These are phyloP conservation scores for Sporopachydermia quercuum DNA, from an alignment of 805 yeast species.

Conservation along the genomic window DNA sequence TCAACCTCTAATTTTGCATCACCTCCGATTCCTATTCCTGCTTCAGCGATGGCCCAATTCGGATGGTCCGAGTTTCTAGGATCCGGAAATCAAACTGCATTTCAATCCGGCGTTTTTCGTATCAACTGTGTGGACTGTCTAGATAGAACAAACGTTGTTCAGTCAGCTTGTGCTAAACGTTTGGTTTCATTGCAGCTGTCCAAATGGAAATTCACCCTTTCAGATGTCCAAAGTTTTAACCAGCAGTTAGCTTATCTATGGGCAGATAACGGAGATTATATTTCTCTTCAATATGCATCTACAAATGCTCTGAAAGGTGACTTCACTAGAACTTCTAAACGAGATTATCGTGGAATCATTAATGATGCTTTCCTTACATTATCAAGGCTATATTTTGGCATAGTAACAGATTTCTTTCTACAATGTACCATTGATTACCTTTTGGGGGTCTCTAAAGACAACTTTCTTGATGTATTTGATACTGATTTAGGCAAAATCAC, in stretches of 20 bases:
- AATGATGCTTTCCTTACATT: conserved; percentile 28
- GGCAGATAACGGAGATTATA: conserved; percentile 61
- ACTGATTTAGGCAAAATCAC: conserved; percentile 17
- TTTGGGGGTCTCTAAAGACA: conserved; percentile 21
- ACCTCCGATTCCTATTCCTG: conserved; percentile 8
- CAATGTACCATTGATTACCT: conserved; percentile 29
- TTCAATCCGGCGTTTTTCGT: conserved; percentile 41
- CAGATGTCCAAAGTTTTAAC: conserved; percentile 10
- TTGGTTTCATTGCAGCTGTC: conserved; percentile 15
- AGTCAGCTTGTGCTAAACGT: conserved; percentile 23
- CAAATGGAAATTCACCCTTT: conserved; percentile 7
- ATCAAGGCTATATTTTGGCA: conserved; percentile 28
- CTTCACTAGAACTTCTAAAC: conserved; percentile 26
- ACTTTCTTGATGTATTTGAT: conserved; percentile 27
- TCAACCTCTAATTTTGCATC: too few relatives aligned
- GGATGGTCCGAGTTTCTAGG: conserved; percentile 22
- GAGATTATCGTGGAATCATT: conserved; percentile 26
- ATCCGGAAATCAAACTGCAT: conserved; percentile 3
- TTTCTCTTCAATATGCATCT: conserved; percentile 46
- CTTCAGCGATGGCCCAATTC: conserved; percentile 10
- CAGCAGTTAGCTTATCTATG: conserved; percentile 24
- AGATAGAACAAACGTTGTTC: conserved; percentile 43
- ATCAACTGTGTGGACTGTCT: conserved; percentile 51
- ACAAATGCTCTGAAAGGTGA: conserved; percentile 41
- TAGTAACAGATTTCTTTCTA: conserved; percentile 27